phyloP scores from a whole-genome alignment of 306 rosid species.

The Vigna angularis region DNA sequence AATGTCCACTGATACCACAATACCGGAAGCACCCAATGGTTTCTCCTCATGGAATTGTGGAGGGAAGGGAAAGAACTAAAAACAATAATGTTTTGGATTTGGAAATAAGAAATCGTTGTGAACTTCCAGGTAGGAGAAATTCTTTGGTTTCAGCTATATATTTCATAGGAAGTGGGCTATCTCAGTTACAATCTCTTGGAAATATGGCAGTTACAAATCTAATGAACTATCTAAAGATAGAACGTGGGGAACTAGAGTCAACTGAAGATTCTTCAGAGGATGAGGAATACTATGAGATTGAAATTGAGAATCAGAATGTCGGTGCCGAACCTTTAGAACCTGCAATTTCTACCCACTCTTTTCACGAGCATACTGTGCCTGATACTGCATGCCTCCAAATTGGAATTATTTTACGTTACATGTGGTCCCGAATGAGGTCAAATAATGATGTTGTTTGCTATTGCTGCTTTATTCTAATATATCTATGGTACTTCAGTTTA shows the following conservation, averaged over 20 bases:
- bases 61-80: slow-evolving; percentile 48
- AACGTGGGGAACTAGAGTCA: slow-evolving; percentile 57
- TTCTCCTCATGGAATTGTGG: slow-evolving; percentile 64
- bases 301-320: slow-evolving; percentile 77
- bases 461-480: slow-evolving; percentile 83
- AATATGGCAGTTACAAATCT: slow-evolving; percentile 81
- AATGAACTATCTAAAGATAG: slow-evolving; percentile 72
- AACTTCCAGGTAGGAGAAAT: slow-evolving; percentile 59
- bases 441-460: slow-evolving; percentile 91
- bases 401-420: slow-evolving; percentile 75
- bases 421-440: slow-evolving; percentile 88
- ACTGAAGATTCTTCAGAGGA: slow-evolving; percentile 63
- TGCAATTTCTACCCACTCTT: slow-evolving; percentile 70
- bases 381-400: slow-evolving; percentile 70
- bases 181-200: slow-evolving; percentile 83
- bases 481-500: slow-evolving; percentile 87
- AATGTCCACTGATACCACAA: slow-evolving; percentile 52
- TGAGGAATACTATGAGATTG: slow-evolving; percentile 77
- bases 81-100: slow-evolving; percentile 40
- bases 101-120: slow-evolving; percentile 51
- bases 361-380: slow-evolving; percentile 45
- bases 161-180: slow-evolving; percentile 81
- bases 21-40: slow-evolving; percentile 50
- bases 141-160: slow-evolving; percentile 74
- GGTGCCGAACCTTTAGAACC: slow-evolving; percentile 63